A percentile compares a stretch with the other conserved stretches of the same genome.
phyloP scores from a whole-genome alignment of 441 rosid genomes.

The Syzygium malaccense region DNA sequence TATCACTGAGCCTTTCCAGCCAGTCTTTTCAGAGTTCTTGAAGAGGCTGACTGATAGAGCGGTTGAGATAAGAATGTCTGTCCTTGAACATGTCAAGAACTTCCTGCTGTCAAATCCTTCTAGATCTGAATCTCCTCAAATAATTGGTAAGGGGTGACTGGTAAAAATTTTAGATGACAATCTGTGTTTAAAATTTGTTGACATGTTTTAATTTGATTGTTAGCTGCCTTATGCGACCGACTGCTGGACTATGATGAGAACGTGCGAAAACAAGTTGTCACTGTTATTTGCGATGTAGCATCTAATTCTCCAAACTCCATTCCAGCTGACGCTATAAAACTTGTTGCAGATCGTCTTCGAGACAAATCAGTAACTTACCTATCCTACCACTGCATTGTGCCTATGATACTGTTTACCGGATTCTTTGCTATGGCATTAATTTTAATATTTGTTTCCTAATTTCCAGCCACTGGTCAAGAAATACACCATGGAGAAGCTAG shows the following conservation, averaged over 20 bases:
- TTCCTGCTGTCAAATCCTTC: constrained; percentile 74
- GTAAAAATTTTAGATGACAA: constrained; percentile 5
- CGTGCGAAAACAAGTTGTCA: constrained; percentile 94
- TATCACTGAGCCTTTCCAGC: constrained; percentile 68
- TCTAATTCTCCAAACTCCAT: constrained; percentile 56
- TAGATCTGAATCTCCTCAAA: constrained; percentile 81
- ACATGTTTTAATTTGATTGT: constrained; percentile 15
- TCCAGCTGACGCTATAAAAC: constrained; percentile 73
- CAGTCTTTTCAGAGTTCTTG: constrained; percentile 87
- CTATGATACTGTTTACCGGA: background rate
- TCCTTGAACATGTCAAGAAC: constrained; percentile 83
- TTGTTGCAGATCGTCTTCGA: constrained; percentile 88
- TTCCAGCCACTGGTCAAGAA: constrained; percentile 83
- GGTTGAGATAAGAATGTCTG: constrained; percentile 80
- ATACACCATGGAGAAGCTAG: constrained; percentile 88
- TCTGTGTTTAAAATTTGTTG: constrained; percentile 9
- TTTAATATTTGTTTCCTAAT: constrained; percentile 2
- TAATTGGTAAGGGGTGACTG: constrained; percentile 53
- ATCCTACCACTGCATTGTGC: constrained; percentile 9
- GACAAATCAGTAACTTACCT: constrained; percentile 79
- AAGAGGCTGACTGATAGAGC: constrained; percentile 97
- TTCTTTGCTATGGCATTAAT: constrained; percentile 1
- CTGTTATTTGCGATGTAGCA: constrained; percentile 84
- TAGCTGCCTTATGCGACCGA: constrained; percentile 97
- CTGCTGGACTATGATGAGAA: constrained; percentile 98